phyloP scores from a whole-genome alignment of 192 early-diverging fungal genomes.

The Coemansia sp. region DNA sequence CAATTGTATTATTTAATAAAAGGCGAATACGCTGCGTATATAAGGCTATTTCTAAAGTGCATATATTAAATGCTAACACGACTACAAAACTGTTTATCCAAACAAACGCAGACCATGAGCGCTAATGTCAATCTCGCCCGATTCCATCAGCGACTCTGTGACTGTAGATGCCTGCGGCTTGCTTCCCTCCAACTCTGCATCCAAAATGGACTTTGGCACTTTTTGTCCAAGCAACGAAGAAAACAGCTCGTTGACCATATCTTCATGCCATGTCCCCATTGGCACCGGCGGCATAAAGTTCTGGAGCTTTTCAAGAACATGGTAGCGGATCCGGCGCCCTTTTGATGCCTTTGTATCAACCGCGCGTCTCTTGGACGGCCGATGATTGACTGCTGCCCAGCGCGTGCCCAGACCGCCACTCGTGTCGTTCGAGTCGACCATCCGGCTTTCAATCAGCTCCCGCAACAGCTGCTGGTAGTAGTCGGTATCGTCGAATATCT shows the following conservation, averaged over 20 bases:
- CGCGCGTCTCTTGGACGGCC: constrained; percentile 64
- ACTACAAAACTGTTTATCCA: constrained; percentile 15
- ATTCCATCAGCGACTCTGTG: neutral
- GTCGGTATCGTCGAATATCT: constrained; percentile 96
- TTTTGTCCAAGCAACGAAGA: constrained; percentile 75
- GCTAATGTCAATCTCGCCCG: constrained; percentile 20
- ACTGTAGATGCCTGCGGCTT: neutral
- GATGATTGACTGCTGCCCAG: constrained; percentile 77
- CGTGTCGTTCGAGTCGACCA: constrained; percentile 89
- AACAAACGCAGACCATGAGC: constrained; percentile 42
- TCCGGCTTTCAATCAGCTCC: constrained; percentile 92
- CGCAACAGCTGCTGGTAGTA: constrained; percentile 93
- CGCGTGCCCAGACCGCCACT: constrained; percentile 69
- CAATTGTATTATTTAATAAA: neutral
- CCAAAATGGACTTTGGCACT: constrained; percentile 47
- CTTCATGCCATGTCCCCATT: constrained; percentile 87
- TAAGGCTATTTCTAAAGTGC: neutral
- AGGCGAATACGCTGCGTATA: neutral
- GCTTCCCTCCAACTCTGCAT: constrained; percentile 20
- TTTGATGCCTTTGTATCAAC: constrained; percentile 91
- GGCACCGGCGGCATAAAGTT: constrained; percentile 96
- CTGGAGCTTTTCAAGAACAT: constrained; percentile 93
- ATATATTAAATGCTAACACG: constrained; percentile 10
- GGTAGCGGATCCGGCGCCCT: constrained; percentile 88
- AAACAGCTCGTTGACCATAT: constrained; percentile 91